Conservation (phyloP, 2,329 filamentous ascomycete genomes). For the Dactylellina cionopaga region DNA sequence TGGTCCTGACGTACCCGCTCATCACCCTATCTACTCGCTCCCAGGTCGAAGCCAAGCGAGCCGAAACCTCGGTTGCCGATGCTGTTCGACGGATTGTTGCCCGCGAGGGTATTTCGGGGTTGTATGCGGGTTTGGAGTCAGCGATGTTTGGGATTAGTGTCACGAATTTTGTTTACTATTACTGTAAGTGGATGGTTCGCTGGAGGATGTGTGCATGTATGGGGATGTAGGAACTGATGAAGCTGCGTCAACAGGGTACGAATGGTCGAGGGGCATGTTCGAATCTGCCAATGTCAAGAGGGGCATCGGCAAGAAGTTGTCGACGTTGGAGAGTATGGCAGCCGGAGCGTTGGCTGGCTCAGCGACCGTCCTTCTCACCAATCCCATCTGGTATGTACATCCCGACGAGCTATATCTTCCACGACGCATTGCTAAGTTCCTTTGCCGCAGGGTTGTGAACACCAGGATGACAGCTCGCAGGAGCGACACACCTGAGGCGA, state of each 20-base stretch:
- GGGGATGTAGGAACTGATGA: background rate
- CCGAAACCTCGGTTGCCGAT: slow-evolving; percentile 82
- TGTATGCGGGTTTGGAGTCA: slow-evolving; percentile 92
- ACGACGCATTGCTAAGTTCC: background rate
- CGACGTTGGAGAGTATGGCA: slow-evolving; percentile 91
- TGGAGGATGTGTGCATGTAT: background rate
- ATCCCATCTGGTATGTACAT: slow-evolving; percentile 82
- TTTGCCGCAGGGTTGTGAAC: slow-evolving; percentile 74
- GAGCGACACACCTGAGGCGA: slow-evolving; percentile 64
- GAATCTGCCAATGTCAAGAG: slow-evolving; percentile 77
- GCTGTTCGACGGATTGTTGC: slow-evolving; percentile 87
- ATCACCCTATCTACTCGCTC: slow-evolving; percentile 97
- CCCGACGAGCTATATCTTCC: background rate
- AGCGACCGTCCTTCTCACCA: slow-evolving; percentile 93
- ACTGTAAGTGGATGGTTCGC: slow-evolving; percentile 68
- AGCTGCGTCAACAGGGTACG: slow-evolving; percentile 72
- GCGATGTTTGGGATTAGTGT: slow-evolving; percentile 97
- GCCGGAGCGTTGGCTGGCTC: slow-evolving; percentile 92
- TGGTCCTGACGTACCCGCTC: slow-evolving; percentile 96
- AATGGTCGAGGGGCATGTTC: slow-evolving; percentile 92
- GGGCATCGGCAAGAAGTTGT: slow-evolving; percentile 73
- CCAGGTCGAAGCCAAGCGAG: slow-evolving; percentile 95
- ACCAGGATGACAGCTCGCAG: slow-evolving; percentile 95
- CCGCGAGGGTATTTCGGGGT: slow-evolving; percentile 85
- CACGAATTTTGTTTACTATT: slow-evolving; percentile 99